Evolutionary conservation across 1,284 basidiomycete species (phyloP), one percentile per base, ranked within the genome.

Genomic region (Earliella scabrosa): DNA sequence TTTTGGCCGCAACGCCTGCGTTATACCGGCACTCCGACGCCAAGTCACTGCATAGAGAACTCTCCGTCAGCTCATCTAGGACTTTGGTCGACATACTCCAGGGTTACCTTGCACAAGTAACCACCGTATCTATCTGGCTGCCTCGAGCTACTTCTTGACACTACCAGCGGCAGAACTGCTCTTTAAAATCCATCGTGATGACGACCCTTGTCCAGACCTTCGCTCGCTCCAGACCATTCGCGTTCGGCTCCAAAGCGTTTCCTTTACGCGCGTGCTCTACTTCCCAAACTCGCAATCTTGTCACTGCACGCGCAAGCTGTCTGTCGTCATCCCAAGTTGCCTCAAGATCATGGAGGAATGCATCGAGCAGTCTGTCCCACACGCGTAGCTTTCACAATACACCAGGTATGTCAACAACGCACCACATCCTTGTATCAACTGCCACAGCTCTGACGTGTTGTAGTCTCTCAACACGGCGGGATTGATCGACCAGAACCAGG

Each of bases 401-500:
- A 23, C 5, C 39, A 2, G 16, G 39, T 41, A 24, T 24, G 39
- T 24, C 5, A 23, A n/a, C n/a, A n/a, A 7, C 13, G 29, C 29
- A 31, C 16, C 11, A n/a, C 8, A 18, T 20, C 3, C 13, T 5
- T 24, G 23, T 16, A 41, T 18, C 9, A 41, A 23, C 10, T 18
- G 10, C 10, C 9, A 13, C 20, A 11, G 39, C 8, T 11, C 39
- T 41, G 21, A 41, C 20, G 5, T 23, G 9, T 13, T 18, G 11
- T 16, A 41, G 39, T 41, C 21, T 6, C 21, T 41, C 23, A 13
- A 13, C 75, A 77, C 56, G 73, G 69, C 14, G 75, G 77, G 18
- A 75, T 88, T 46, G 76, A 76, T 18, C 75, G 84, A 21, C 87
- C 87, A 4, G 75, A 74, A 49, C 77, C 81, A 6, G 83, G 83